A percentile compares a stretch with the other conserved stretches of the same genome.
Conservation (phyloP, 2,329 filamentous ascomycete genomes). For the Alternaria burnsii region DNA sequence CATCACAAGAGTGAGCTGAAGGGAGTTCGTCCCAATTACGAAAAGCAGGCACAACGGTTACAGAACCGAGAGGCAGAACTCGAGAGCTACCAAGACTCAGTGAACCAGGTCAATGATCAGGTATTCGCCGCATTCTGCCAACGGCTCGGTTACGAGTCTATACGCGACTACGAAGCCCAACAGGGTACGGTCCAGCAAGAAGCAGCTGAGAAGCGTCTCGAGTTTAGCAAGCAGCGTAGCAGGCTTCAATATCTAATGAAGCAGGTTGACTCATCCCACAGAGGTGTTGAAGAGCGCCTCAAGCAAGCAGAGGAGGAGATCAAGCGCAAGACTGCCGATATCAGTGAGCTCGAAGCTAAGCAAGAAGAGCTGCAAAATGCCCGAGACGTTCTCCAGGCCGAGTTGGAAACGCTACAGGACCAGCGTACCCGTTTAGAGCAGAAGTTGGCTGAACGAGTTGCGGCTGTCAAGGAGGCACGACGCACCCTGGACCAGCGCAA, state of each 20-base stretch:
- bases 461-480: conserved; percentile 80
- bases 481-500: conserved; percentile 82
- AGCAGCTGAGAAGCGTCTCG: conserved; percentile 82
- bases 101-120: conserved; percentile 85
- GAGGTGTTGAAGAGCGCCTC: conserved; percentile 74
- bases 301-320: conserved; percentile 72
- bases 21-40: conserved; percentile 79
- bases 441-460: conserved; percentile 72
- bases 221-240: conserved; percentile 81
- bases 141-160: conserved; percentile 84
- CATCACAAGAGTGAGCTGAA: conserved; percentile 76
- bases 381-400: conserved; percentile 75
- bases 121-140: conserved; percentile 87
- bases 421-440: conserved; percentile 73
- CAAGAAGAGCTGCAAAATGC: conserved; percentile 78
- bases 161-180: conserved; percentile 91
- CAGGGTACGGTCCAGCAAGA: conserved; percentile 94
- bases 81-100: conserved; percentile 66
- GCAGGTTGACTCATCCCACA: conserved; percentile 75
- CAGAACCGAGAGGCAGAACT: conserved; percentile 68
- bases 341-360: conserved; percentile 70
- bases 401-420: conserved; percentile 79
- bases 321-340: conserved; percentile 71
- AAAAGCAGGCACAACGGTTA: conserved; percentile 74
- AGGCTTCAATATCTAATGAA: conserved; percentile 67